Conservation (phyloP, 495 filamentous ascomycete species). For the Penicilliopsis zonata region DNA sequence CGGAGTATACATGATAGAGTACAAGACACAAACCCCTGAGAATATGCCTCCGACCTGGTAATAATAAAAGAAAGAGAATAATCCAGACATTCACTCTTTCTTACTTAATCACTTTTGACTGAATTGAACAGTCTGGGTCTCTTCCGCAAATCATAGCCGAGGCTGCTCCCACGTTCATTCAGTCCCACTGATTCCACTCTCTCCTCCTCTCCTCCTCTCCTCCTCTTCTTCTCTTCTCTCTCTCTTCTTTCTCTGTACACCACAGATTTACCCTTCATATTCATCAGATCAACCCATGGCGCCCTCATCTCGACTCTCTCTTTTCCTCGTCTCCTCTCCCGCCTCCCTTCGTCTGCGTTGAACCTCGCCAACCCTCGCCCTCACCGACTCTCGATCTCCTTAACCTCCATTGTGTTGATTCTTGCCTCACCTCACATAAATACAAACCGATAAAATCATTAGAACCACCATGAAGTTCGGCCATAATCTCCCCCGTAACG, state of each 20-base stretch:
- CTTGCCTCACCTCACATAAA: background rate
- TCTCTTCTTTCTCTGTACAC: background rate
- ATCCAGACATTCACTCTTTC: no score
- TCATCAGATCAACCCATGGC: no score
- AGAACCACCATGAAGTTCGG: slow-evolving; percentile 70
- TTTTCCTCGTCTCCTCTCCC: background rate
- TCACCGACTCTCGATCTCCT: no score
- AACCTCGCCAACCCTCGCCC: no score
- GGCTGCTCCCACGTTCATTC: background rate
- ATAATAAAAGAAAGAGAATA: no score
- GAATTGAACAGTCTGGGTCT: no score
- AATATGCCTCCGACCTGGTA: no score
- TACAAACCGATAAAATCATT: background rate
- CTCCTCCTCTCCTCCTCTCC: background rate
- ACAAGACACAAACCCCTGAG: no score
- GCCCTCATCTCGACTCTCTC: background rate
- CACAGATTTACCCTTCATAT: background rate
- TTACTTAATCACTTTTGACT: no score
- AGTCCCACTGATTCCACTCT: background rate
- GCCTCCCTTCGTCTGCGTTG: background rate
- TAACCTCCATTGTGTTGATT: no score
- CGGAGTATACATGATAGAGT: no score
- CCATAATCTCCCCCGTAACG: slow-evolving; percentile 74
- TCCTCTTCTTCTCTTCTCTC: background rate
- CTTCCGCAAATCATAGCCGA: no score